Base-by-base conservation (phyloP, 306 rosid genomes). In the Dryas drummondii region DNA sequence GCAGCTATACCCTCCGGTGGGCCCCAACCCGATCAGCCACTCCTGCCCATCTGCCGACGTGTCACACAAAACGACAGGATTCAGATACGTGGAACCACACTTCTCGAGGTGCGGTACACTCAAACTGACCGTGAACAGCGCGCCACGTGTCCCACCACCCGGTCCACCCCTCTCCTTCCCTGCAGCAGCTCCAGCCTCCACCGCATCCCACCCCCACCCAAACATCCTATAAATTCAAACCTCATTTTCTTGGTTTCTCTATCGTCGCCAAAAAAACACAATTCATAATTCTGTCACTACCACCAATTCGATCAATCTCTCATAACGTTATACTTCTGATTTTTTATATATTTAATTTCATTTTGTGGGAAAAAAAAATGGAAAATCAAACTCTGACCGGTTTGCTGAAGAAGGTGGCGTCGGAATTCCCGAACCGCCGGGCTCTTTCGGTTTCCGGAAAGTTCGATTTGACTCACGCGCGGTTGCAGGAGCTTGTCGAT, bases 371-470 rank as follows among this genome's bases (percentile, higher is more conserved):
- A 60, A 7, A 19, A 60, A 52, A 13, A 68, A 91, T 93, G 97
- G 89, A 79, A 48, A 78, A 60, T 42, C n/a, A 50, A 1, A 87
- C 91, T 9, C 82, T 91, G 26, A 88, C 91, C 63, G 90, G 84
- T 1, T 55, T 90, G 72, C 82, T 94, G 82, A 81, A 68, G 80
- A 57, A 40, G 68, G 70, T 80, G 42, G 86, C 93, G 52, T 26
- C 37, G 2, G 63, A 56, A 19, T 91, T 84, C 79, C 87, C 96
- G 14, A 72, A 80, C 52, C 84, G 84, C 2, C 90, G 93, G 0
- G 96, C 97, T 40, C 26, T 94, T 71, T 91, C 94, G 26, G 86
- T 81, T 69, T 73, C 97, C 52, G 88, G 89, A 0, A 88, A 83
- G 17, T 78, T 87, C 77, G 91, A 94, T 71, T 75, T 94, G 64